Evolutionary conservation across 2,329 filamentous ascomycete genomes (phyloP).

Genomic region (Cercospora sp.): DNA sequence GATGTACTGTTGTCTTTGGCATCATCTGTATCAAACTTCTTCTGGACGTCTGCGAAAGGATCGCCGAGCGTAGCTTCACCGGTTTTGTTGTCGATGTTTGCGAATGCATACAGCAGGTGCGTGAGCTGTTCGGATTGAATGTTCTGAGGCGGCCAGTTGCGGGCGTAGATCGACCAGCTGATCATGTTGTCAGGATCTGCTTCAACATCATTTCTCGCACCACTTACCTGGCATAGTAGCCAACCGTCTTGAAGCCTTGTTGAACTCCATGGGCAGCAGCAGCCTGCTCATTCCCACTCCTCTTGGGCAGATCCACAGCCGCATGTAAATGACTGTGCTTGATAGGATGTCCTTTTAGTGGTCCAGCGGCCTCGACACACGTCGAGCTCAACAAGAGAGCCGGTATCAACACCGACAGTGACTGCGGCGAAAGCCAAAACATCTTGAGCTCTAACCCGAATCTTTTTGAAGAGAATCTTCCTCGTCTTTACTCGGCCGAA

Average conservation of each 20-base stretch:
- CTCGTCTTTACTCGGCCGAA: background rate
- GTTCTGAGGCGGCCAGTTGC: slow-evolving; percentile 78
- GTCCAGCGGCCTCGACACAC: background rate
- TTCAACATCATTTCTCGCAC: background rate
- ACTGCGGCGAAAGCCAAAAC: background rate
- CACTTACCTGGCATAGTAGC: slow-evolving; percentile 66
- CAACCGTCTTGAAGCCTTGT: slow-evolving; percentile 64
- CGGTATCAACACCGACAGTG: slow-evolving; percentile 7
- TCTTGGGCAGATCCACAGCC: slow-evolving; percentile 4
- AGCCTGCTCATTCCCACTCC: background rate
- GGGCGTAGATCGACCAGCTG: slow-evolving; percentile 59
- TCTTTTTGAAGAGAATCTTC: background rate
- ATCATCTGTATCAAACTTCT: slow-evolving; percentile 65
- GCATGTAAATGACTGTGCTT: slow-evolving; percentile 23
- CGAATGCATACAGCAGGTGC: slow-evolving; percentile 87
- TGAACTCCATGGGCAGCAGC: slow-evolving; percentile 15
- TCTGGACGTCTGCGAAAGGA: slow-evolving; percentile 65
- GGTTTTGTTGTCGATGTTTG: slow-evolving; percentile 73
- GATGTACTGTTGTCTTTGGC: slow-evolving; percentile 49
- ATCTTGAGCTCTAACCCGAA: background rate
- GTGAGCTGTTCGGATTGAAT: slow-evolving; percentile 77
- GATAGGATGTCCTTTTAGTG: slow-evolving; percentile 9
- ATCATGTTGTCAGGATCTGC: slow-evolving; percentile 16
- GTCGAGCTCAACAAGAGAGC: slow-evolving; percentile 8
- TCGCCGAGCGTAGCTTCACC: slow-evolving; percentile 76